phyloP scores from a whole-genome alignment of 331 rosid genomes.

The Malus hybrid region DNA sequence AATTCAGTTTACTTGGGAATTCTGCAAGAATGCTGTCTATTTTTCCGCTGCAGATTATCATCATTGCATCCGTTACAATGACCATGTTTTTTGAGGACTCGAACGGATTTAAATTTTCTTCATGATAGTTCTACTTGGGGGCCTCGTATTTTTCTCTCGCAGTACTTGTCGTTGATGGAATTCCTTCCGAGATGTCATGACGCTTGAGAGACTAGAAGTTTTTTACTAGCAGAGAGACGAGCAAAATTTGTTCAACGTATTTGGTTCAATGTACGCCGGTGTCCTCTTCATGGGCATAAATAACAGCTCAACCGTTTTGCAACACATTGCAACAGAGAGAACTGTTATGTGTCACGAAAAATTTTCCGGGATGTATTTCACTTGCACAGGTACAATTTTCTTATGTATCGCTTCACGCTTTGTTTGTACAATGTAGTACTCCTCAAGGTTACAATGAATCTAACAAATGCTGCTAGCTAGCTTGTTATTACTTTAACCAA shows the following conservation, averaged over 20 bases:
- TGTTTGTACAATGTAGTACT: too few relatives aligned
- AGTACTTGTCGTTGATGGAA: slow-evolving; percentile 41
- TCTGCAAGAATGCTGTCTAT: background rate
- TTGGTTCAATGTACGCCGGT: slow-evolving; percentile 31
- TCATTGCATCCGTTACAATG: slow-evolving; percentile 41
- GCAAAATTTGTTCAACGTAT: slow-evolving; percentile 41
- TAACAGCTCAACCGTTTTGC: slow-evolving; percentile 40
- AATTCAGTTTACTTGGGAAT: background rate
- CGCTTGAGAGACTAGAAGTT: slow-evolving; percentile 41
- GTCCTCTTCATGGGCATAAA: slow-evolving; percentile 48
- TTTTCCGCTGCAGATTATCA: slow-evolving; percentile 39
- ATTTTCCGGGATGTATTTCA: slow-evolving; percentile 54
- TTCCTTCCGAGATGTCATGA: slow-evolving; percentile 45
- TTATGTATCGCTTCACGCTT: too few relatives aligned
- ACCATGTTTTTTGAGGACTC: slow-evolving; percentile 48
- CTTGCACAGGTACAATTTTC: slow-evolving; percentile 41
- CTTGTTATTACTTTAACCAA: too few relatives aligned
- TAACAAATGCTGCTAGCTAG: too few relatives aligned
- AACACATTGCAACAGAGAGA: slow-evolving; percentile 36
- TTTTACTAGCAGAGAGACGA: slow-evolving; percentile 59
- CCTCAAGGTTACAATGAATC: too few relatives aligned
- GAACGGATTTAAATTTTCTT: slow-evolving; percentile 31
- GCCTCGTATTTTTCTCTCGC: slow-evolving; percentile 43
- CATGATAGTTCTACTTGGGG: slow-evolving; percentile 52
- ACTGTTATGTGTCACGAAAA: slow-evolving; percentile 43